These are phyloP conservation scores for Mucuna pruriens DNA, from an alignment of 306 rosid species.

Conservation along the genomic window DNA sequence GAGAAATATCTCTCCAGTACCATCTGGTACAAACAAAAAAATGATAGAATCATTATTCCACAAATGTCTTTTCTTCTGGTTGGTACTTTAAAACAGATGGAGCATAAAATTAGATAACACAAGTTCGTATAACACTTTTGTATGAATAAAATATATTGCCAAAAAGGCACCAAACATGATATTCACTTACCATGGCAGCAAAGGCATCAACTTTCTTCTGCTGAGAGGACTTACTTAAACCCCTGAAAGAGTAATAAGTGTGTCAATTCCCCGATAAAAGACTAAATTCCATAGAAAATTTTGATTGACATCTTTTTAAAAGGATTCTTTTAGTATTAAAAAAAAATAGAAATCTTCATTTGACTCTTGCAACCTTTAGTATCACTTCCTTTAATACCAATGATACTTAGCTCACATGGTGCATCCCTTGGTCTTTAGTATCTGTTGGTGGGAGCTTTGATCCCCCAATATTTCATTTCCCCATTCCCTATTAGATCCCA, in stretches of 20 bases:
- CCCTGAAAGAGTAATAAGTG: conserved; percentile 46
- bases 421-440: neutral
- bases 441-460: neutral
- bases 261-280: conserved; percentile 24
- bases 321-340: neutral
- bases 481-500: neutral
- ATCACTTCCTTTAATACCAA: neutral
- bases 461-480: neutral
- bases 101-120: neutral
- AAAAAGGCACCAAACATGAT: neutral
- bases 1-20: conserved; percentile 81
- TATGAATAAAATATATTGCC: conserved; percentile 7
- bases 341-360: neutral
- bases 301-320: neutral
- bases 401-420: neutral
- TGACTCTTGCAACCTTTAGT: neutral
- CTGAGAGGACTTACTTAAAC: conserved; percentile 44
- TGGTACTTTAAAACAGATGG: neutral
- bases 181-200: conserved; percentile 54
- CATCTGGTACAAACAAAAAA: conserved; percentile 56
- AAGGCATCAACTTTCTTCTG: conserved; percentile 49
- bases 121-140: neutral
- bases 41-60: neutral
- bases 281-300: neutral
- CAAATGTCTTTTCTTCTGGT: neutral